phyloP scores from a whole-genome alignment of 2,329 filamentous ascomycete genomes.

The Nemania sp. region DNA sequence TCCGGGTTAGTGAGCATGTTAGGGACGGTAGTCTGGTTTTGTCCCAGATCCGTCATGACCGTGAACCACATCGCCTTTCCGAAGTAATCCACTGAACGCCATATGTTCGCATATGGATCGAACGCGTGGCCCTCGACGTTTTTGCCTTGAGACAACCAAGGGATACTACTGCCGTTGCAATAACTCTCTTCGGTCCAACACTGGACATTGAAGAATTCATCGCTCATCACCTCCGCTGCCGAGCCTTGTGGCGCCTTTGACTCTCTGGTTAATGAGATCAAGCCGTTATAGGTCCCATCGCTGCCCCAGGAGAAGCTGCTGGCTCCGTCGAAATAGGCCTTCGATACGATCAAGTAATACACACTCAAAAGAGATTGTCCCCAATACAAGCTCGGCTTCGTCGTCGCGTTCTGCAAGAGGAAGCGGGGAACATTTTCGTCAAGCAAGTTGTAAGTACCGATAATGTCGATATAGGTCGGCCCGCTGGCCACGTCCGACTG shows the following conservation, averaged over 20 bases:
- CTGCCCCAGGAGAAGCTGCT: neutral
- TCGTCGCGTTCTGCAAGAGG: conserved; percentile 11
- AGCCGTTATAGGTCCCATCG: neutral
- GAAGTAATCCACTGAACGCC: conserved; percentile 9
- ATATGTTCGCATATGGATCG: conserved; percentile 19
- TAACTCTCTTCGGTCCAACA: conserved; percentile 14
- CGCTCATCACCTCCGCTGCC: conserved; percentile 17
- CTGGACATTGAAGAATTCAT: conserved; percentile 20
- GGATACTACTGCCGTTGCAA: conserved; percentile 10
- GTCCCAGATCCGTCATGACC: conserved; percentile 24
- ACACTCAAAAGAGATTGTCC: conserved; percentile 16
- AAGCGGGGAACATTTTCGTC: conserved; percentile 15
- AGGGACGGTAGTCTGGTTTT: conserved; percentile 14
- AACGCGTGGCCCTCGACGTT: neutral
- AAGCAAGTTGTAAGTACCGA: conserved; percentile 16
- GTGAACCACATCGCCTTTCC: conserved; percentile 27
- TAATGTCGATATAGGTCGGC: conserved; percentile 14
- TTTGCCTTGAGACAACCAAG: neutral
- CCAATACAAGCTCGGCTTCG: conserved; percentile 21
- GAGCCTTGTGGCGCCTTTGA: conserved; percentile 5
- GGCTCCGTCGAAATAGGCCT: conserved; percentile 11
- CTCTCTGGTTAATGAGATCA: conserved; percentile 1
- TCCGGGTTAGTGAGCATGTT: conserved; percentile 25
- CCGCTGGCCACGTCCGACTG: neutral
- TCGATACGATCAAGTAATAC: conserved; percentile 12